These are phyloP conservation scores for cucumber (Cucumis sativus) DNA, from an alignment of 306 rosid genomes.

Conservation along the genomic window Cucumber_9930_V3 NC_026655.2:29835501-29836000, in stretches of 20 bases:
- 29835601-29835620: neutral
- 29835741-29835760: neutral
- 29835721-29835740: neutral
- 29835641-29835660: neutral
- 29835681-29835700: neutral
- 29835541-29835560: neutral
- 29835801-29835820: too few relatives aligned
- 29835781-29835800: neutral
- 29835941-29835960: too few relatives aligned
- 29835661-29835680: neutral
- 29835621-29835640: neutral
- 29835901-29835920: too few relatives aligned
- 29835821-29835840: too few relatives aligned
- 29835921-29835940: too few relatives aligned
- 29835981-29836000: too few relatives aligned
- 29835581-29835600: neutral
- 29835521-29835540: neutral
- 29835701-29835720: neutral
- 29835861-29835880: too few relatives aligned
- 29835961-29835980: too few relatives aligned
- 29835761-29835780: too few relatives aligned
- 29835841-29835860: too few relatives aligned
- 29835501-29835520: neutral
- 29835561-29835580: neutral
- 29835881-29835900: too few relatives aligned